phyloP scores from a whole-genome alignment of 169 alveolate genomes.

The Cryptosporidium parvum region DNA sequence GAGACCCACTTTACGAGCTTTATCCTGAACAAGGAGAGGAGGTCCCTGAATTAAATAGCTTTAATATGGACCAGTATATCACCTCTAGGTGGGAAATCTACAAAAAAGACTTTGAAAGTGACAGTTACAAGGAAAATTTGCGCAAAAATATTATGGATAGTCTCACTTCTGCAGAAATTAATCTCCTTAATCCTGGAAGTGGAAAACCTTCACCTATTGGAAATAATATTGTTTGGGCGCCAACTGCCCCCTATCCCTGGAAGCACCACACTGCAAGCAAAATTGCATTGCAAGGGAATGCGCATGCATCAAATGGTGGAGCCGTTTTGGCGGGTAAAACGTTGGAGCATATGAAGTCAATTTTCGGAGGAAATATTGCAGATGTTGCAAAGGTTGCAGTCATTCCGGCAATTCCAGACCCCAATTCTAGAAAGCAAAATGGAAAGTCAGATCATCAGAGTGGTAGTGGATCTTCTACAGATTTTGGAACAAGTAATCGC shows the following conservation, averaged over 20 bases:
- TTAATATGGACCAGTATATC: slow-evolving; percentile 67
- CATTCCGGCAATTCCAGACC: slow-evolving; percentile 28
- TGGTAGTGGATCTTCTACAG: background rate
- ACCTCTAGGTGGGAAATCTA: slow-evolving; percentile 70
- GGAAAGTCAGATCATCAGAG: background rate
- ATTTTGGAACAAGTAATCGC: background rate
- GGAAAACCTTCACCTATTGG: background rate
- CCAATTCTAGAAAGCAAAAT: background rate
- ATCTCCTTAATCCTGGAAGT: slow-evolving; percentile 8
- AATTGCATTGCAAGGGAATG: background rate
- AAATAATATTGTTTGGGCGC: slow-evolving; percentile 54
- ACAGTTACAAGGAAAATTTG: background rate
- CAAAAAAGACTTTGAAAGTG: slow-evolving; percentile 33
- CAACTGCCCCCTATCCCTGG: slow-evolving; percentile 59
- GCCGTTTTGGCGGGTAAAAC: slow-evolving; percentile 39
- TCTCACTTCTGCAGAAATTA: slow-evolving; percentile 47
- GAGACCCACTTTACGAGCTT: slow-evolving; percentile 59
- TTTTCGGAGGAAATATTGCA: slow-evolving; percentile 54
- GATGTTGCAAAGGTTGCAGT: slow-evolving; percentile 37
- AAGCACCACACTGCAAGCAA: slow-evolving; percentile 22
- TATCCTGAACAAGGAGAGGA: slow-evolving; percentile 72
- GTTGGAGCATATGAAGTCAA: slow-evolving; percentile 55
- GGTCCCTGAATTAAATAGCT: slow-evolving; percentile 55
- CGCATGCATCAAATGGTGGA: background rate
- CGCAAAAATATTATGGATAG: slow-evolving; percentile 48